A percentile compares a stretch with the other conserved stretches of the same genome.
Conservation (phyloP, 345 rosid species). For the Brassica carinata region DNA sequence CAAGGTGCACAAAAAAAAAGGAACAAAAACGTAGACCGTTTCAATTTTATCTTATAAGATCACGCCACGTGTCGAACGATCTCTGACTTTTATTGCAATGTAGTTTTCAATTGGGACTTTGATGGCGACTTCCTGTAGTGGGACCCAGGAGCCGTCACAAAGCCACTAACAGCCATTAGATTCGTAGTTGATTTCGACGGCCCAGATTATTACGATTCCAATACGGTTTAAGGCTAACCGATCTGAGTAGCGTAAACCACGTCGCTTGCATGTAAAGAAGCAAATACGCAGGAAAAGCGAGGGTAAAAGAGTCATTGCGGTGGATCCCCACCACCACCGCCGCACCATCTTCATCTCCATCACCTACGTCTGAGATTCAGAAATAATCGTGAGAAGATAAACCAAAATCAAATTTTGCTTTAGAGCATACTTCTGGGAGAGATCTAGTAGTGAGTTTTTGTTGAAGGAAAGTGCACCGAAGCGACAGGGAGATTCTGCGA, state of each 20-base stretch:
- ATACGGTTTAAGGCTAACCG: neutral
- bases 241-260: constrained; percentile 1
- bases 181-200: neutral
- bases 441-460: constrained; percentile 10
- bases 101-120: constrained; percentile 31
- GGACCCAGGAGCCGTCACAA: too few relatives aligned
- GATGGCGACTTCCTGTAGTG: neutral
- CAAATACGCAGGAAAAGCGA: neutral
- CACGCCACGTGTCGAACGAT: neutral
- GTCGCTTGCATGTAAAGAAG: constrained; percentile 1
- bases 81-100: neutral
- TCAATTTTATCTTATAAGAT: neutral
- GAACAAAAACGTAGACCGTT: constrained; percentile 7
- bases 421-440: neutral
- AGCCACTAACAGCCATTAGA: constrained; percentile 12
- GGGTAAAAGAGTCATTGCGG: neutral
- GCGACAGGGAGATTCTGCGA: constrained; percentile 3
- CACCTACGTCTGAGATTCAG: constrained; percentile 25
- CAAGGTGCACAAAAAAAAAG: too few relatives aligned
- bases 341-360: constrained; percentile 25
- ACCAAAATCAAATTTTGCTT: neutral
- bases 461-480: neutral
- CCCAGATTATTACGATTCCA: neutral
- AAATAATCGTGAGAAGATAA: neutral
- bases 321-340: constrained; percentile 6